Conservation (phyloP, 2,329 filamentous ascomycete species). For the Xylaria sp. region DNA sequence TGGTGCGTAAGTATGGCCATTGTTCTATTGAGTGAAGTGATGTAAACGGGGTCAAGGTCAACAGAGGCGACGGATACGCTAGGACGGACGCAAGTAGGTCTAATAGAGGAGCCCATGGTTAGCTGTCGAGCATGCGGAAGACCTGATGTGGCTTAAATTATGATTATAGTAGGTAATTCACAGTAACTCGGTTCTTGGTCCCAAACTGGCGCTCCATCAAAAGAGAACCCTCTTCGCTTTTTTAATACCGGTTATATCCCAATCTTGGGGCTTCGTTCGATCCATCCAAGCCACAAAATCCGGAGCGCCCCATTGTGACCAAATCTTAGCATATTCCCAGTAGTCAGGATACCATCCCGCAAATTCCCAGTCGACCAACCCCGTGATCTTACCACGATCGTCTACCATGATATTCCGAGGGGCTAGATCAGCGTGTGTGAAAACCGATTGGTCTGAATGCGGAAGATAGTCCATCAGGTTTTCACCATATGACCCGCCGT, state of each 20-base stretch:
- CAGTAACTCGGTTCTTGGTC: not conserved
- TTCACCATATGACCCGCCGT: not conserved
- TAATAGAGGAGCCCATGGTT: not conserved
- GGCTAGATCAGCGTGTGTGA: not conserved
- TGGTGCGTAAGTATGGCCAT: too few species aligned
- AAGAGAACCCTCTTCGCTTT: not conserved
- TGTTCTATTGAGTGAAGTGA: too few species aligned
- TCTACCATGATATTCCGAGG: not conserved
- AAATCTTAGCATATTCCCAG: not conserved
- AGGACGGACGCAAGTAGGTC: not conserved
- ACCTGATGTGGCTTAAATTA: not conserved
- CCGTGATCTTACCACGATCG: not conserved
- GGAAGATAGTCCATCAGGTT: not conserved
- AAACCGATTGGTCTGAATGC: not conserved
- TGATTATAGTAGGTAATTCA: not conserved
- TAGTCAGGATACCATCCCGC: not conserved
- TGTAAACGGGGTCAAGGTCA: not conserved
- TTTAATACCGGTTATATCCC: not conserved
- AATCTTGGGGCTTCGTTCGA: not conserved
- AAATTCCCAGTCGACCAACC: not conserved
- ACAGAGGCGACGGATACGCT: not conserved
- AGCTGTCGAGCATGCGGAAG: not conserved
- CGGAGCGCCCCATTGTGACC: not conserved
- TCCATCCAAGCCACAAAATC: not conserved
- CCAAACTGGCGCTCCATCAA: not conserved